Evolutionary conservation across 2,329 filamentous ascomycete species (phyloP).

Genomic region (Colletotrichum limetticola): DNA sequence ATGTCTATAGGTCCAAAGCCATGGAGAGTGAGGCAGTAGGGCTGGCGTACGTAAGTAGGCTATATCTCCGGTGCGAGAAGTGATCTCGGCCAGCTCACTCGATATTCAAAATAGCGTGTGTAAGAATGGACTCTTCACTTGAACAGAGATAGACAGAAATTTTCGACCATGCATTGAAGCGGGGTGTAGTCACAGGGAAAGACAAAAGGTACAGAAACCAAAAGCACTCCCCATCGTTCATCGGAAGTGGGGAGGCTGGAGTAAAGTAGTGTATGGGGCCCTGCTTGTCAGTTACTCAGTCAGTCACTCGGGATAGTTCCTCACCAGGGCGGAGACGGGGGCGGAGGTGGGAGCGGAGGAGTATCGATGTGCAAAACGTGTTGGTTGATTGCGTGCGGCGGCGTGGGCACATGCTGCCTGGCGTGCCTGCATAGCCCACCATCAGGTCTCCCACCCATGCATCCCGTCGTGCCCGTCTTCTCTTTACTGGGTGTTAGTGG

Average conservation of each 20-base stretch:
- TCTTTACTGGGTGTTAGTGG: neutral
- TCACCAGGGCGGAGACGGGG: neutral
- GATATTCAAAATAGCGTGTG: neutral
- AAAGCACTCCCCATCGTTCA: neutral
- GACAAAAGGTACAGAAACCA: conserved; percentile 1
- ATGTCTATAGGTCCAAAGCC: conserved; percentile 2
- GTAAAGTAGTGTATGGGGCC: conserved; percentile 3
- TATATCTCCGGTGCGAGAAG: neutral
- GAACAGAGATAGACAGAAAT: neutral
- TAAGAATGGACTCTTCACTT: neutral
- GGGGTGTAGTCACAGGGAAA: conserved; percentile 4
- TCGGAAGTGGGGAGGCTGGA: conserved; percentile 21
- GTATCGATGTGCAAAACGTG: neutral
- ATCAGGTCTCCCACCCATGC: conserved; percentile 2
- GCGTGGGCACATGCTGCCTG: neutral
- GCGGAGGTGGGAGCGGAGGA: conserved; percentile 1
- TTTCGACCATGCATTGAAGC: neutral
- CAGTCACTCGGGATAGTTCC: neutral
- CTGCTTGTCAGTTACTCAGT: neutral
- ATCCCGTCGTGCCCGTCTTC: neutral
- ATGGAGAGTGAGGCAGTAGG: neutral
- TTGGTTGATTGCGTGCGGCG: conserved; percentile 7
- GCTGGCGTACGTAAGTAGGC: neutral
- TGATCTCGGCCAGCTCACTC: neutral
- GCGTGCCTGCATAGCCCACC: neutral